Conservation (phyloP, 2,329 filamentous ascomycete species). For the Exophiala phaeomuriformis region DNA sequence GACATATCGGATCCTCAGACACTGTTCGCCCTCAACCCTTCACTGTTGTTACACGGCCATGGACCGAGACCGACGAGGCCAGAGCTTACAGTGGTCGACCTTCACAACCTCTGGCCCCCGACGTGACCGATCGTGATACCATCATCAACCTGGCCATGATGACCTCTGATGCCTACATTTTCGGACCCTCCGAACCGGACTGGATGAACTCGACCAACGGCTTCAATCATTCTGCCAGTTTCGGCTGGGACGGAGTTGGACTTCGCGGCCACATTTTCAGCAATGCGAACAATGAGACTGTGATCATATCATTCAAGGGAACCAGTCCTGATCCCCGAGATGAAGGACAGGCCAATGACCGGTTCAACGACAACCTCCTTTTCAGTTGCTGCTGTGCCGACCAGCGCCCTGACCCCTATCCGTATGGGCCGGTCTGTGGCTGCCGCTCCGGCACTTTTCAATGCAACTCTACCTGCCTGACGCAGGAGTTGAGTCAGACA, state of each 20-base stretch:
- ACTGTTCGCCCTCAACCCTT: not conserved
- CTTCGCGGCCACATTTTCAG: constrained; percentile 23
- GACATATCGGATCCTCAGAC: not conserved
- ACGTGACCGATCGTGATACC: constrained; percentile 26
- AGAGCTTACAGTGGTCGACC: not conserved
- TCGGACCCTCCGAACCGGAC: constrained; percentile 15
- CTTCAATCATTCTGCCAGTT: constrained; percentile 22
- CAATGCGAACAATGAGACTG: constrained; percentile 15
- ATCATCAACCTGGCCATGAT: constrained; percentile 24
- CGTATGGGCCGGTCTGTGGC: constrained; percentile 19
- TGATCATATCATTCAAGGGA: constrained; percentile 25
- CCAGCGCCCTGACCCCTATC: constrained; percentile 19
- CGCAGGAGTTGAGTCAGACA: constrained; percentile 11
- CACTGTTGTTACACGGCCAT: not conserved
- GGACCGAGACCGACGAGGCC: not conserved
- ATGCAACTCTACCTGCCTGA: constrained; percentile 22
- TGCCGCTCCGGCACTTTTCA: constrained; percentile 19
- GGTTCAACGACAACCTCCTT: constrained; percentile 23
- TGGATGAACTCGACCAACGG: constrained; percentile 21
- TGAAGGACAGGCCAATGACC: constrained; percentile 10
- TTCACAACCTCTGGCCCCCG: constrained; percentile 7
- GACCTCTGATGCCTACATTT: constrained; percentile 20
- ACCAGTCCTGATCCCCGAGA: constrained; percentile 13
- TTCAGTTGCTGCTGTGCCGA: constrained; percentile 25
- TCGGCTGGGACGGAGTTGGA: constrained; percentile 22